Evolutionary conservation across 2,329 filamentous ascomycete species (phyloP).

Genomic region (Stemphylium beticola): DNA sequence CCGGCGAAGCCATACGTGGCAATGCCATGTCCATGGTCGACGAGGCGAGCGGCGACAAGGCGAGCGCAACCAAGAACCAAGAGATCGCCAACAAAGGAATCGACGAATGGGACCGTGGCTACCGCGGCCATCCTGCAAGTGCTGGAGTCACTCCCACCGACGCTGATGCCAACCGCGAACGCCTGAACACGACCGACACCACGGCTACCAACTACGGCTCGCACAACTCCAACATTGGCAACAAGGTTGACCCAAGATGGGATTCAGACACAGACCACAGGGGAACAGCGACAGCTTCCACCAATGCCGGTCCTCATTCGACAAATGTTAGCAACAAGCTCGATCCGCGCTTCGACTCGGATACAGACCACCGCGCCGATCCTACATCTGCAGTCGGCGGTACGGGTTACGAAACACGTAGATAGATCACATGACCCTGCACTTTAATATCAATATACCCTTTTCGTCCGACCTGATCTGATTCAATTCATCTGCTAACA

Average conservation of each 20-base stretch:
- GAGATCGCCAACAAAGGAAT: conserved; percentile 42
- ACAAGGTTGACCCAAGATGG: conserved; percentile 42
- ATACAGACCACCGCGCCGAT: conserved; percentile 23
- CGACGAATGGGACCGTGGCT: conserved; percentile 44
- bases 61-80: conserved; percentile 37
- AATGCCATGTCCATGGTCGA: conserved; percentile 47
- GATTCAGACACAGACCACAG: conserved; percentile 36
- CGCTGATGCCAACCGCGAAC: conserved; percentile 25
- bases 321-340: conserved; percentile 41
- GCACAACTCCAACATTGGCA: conserved; percentile 39
- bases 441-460: conserved; percentile 25
- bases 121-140: conserved; percentile 38
- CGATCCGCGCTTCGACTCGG: conserved; percentile 43
- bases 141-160: conserved; percentile 38
- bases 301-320: conserved; percentile 38
- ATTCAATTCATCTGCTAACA: conserved; percentile 8
- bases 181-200: conserved; percentile 25
- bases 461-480: neutral
- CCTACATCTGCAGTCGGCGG: conserved; percentile 21
- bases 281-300: conserved; percentile 25
- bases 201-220: conserved; percentile 41
- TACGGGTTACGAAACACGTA: conserved; percentile 21
- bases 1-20: conserved; percentile 49
- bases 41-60: conserved; percentile 38
- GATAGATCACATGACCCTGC: conserved; percentile 15